These are phyloP conservation scores for Hymenoscyphus fructigenus DNA, from an alignment of 2,329 filamentous ascomycete genomes.

Conservation along the genomic window DNA sequence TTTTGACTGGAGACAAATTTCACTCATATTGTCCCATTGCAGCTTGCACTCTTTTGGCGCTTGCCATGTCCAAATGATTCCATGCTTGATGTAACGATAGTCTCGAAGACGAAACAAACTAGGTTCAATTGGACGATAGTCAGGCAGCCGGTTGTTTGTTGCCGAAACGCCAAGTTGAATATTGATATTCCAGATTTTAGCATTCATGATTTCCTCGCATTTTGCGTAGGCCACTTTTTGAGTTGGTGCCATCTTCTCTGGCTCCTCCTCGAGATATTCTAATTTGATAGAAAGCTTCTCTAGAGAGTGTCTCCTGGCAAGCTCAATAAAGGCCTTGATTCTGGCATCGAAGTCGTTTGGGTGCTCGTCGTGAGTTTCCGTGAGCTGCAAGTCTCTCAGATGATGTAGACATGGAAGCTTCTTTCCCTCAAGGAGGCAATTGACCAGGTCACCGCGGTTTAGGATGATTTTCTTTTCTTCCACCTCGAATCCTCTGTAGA, in stretches of 20 bases:
- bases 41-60: background rate
- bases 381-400: background rate
- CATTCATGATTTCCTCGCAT: background rate
- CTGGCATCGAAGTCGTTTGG: background rate
- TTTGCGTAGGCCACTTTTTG: background rate
- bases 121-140: background rate
- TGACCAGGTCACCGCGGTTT: background rate
- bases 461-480: background rate
- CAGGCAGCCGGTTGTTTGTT: background rate
- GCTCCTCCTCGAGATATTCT: background rate
- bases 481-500: background rate
- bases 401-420: background rate
- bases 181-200: background rate
- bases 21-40: background rate
- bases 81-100: background rate
- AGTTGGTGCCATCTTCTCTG: background rate
- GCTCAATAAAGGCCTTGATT: background rate
- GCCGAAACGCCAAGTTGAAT: background rate
- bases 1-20: background rate
- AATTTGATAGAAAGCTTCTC: background rate
- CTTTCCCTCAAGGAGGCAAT: background rate
- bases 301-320: background rate
- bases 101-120: background rate
- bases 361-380: background rate
- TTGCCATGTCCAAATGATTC: background rate